Conservation (phyloP, 345 rosid genomes). For the Eucalyptus paniculata region DNA sequence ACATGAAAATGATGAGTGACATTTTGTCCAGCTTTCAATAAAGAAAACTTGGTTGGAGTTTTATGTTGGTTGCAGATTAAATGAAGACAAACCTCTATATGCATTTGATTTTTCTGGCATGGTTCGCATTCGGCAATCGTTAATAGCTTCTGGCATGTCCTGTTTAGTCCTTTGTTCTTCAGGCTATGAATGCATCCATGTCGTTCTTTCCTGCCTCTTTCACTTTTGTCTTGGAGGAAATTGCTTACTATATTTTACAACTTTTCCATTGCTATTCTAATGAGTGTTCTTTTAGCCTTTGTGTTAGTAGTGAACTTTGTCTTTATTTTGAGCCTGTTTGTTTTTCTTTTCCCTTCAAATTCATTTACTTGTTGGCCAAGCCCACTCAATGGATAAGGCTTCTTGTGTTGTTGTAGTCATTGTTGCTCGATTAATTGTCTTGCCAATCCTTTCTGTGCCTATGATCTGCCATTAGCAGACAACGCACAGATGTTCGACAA, state of each 20-base stretch:
- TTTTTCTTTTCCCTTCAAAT: not conserved
- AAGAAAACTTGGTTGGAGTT: not conserved
- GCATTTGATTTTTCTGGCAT: not conserved
- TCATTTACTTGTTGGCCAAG: not conserved
- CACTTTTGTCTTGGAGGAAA: not conserved
- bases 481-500: not conserved
- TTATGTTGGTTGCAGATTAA: not conserved
- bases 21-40: not conserved
- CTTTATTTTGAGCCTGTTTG: not conserved
- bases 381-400: not conserved
- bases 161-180: not conserved
- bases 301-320: not conserved
- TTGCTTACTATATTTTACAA: not conserved
- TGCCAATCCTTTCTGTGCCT: not conserved
- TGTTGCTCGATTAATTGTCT: not conserved
- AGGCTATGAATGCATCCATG: not conserved
- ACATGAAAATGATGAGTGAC: not conserved
- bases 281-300: not conserved
- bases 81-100: not conserved
- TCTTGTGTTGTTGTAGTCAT: not conserved
- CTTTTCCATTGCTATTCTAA: not conserved
- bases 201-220: not conserved
- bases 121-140: not conserved
- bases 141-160: not conserved
- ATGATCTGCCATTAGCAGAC: not conserved